phyloP scores from a whole-genome alignment of 2,329 filamentous ascomycete genomes.

The Sporothrix brunneoviolacea region DNA sequence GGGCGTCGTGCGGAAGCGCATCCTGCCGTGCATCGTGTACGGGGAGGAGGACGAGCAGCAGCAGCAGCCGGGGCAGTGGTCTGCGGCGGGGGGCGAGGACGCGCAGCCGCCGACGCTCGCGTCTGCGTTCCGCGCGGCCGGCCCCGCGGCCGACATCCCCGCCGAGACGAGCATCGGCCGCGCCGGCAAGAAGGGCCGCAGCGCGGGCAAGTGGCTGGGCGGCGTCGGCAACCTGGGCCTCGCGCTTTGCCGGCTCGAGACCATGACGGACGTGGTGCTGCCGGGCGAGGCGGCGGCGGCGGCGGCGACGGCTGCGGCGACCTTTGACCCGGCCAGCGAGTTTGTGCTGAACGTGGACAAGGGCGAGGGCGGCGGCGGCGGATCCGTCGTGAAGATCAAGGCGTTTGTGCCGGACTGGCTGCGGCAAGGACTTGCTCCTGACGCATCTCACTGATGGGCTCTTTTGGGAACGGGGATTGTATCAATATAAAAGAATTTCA shows the following conservation, averaged over 20 bases:
- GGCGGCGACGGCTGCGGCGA: constrained; percentile 54
- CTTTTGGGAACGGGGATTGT: no score
- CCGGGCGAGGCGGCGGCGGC: constrained; percentile 59
- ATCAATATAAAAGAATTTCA: no score
- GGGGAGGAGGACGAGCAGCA: constrained; percentile 31
- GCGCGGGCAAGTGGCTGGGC: constrained; percentile 72
- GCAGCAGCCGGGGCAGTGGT: constrained; percentile 23
- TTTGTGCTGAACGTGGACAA: constrained; percentile 44
- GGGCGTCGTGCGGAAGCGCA: constrained; percentile 84
- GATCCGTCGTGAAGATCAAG: constrained; percentile 63
- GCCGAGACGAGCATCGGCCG: constrained; percentile 44
- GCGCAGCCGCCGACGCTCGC: constrained; percentile 25
- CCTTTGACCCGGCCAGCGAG: constrained; percentile 52
- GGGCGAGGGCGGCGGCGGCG: constrained; percentile 26
- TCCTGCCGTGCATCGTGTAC: constrained; percentile 75
- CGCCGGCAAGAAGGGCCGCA: constrained; percentile 54
- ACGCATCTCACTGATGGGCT: background rate
- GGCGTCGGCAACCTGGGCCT: constrained; percentile 78
- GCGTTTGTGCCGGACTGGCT: constrained; percentile 82
- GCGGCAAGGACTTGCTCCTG: constrained; percentile 32
- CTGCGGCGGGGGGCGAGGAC: constrained; percentile 35
- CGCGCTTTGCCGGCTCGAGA: constrained; percentile 77
- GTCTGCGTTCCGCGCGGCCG: background rate
- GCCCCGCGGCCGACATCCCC: constrained; percentile 33
- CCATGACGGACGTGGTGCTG: constrained; percentile 75